Percentiles rank a stretch among this genome's conserved stretches.
Evolutionary conservation across 495 filamentous ascomycete species (phyloP).

Genomic region (Podospora didyma): DNA sequence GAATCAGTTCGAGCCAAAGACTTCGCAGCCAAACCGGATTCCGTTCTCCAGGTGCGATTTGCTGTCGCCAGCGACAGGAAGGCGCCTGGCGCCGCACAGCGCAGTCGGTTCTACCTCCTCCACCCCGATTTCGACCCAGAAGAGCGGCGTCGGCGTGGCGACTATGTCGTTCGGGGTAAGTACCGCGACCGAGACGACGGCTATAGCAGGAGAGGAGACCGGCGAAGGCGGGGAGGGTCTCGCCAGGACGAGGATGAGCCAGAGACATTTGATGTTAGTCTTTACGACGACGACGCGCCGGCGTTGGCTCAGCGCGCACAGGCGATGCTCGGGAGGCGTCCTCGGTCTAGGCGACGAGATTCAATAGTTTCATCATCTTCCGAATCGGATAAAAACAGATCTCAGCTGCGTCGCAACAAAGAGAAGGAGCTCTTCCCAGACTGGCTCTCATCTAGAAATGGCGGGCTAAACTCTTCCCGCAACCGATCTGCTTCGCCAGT

Average conservation of each 20-base stretch:
- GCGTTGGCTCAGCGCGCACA: constrained; percentile 30
- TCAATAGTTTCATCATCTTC: constrained; percentile 33
- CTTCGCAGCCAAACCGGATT: constrained; percentile 62
- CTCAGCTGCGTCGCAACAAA: constrained; percentile 28
- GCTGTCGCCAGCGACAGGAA: constrained; percentile 77
- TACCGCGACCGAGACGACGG: constrained; percentile 59
- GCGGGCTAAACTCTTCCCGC: constrained; percentile 44
- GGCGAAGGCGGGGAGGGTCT: constrained; percentile 53
- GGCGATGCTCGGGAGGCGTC: constrained; percentile 7
- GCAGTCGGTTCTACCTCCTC: constrained; percentile 86
- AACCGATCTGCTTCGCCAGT: constrained; percentile 68
- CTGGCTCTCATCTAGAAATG: constrained; percentile 13
- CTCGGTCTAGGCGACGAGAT: constrained; percentile 20
- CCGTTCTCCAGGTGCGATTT: constrained; percentile 64
- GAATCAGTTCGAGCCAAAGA: constrained; percentile 58
- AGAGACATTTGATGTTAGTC: constrained; percentile 60
- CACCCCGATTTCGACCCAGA: constrained; percentile 85
- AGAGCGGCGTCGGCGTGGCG: constrained; percentile 55
- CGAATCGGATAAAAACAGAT: constrained; percentile 21
- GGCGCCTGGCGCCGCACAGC: constrained; percentile 64
- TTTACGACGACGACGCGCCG: constrained; percentile 69
- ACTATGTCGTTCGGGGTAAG: constrained; percentile 35
- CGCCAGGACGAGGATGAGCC: constrained; percentile 41
- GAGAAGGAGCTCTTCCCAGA: constrained; percentile 54
- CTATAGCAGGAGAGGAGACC: constrained; percentile 44